A percentile compares a stretch with the other conserved stretches of the same genome.
Evolutionary conservation across 768 basidiomycete species (phyloP).

Genomic region (Lactarius hatsudake): DNA sequence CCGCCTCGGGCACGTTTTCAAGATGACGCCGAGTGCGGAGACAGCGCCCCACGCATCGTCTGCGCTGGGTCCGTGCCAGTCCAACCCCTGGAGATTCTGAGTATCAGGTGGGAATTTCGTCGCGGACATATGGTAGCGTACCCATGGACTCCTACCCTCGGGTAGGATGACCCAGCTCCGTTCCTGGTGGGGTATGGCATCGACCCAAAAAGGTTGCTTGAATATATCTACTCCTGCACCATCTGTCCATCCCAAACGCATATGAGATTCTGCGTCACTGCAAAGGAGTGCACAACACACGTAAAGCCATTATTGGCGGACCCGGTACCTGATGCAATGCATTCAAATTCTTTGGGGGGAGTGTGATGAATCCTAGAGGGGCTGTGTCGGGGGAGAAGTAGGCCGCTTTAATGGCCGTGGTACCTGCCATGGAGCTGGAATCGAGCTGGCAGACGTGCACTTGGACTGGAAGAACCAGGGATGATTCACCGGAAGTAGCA

Average conservation of each 20-base stretch:
- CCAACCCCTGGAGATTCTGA: conserved; percentile 58
- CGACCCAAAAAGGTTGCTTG: conserved; percentile 53
- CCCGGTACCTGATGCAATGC: conserved; percentile 27
- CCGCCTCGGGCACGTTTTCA: conserved; percentile 41
- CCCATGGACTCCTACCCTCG: conserved; percentile 84
- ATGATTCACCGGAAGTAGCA: conserved; percentile 29
- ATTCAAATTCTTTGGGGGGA: conserved; percentile 49
- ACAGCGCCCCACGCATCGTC: conserved; percentile 65
- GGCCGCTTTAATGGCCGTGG: conserved; percentile 45
- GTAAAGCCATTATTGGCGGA: conserved; percentile 61
- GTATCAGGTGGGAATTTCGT: neutral
- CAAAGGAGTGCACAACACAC: conserved; percentile 40
- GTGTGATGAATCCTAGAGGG: conserved; percentile 56
- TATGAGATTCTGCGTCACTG: neutral
- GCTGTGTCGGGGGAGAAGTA: conserved; percentile 55
- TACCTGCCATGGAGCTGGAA: conserved; percentile 38
- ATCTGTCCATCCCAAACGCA: conserved; percentile 45
- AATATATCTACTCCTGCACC: conserved; percentile 84
- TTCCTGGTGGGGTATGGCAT: conserved; percentile 56
- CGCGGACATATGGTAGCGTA: conserved; percentile 32
- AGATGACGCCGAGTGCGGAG: conserved; percentile 51
- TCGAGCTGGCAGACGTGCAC: conserved; percentile 48
- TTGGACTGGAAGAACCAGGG: conserved; percentile 34
- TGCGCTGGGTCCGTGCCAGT: conserved; percentile 88
- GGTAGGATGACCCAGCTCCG: conserved; percentile 79